Percentiles rank a stretch among this genome's conserved stretches.
Conservation (phyloP, 2,329 filamentous ascomycete genomes). For the Tothia fuscella region DNA sequence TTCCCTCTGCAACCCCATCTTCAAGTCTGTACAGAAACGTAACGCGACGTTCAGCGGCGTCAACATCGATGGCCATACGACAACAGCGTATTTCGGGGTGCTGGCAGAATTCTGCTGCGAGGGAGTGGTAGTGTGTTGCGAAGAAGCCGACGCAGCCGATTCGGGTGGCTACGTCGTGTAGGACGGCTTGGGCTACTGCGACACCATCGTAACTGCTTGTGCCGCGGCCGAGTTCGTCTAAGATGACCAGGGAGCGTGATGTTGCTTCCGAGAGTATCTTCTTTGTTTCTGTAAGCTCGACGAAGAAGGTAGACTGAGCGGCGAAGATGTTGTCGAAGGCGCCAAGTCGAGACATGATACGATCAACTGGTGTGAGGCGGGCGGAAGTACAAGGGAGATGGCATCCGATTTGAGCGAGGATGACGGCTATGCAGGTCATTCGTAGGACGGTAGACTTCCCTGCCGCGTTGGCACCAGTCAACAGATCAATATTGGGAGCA, state of each 20-base stretch:
- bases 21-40: conserved; percentile 95
- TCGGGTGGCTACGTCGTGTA: conserved; percentile 91
- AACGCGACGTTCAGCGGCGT: conserved; percentile 71
- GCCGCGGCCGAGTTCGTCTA: conserved; percentile 90
- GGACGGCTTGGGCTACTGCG: conserved; percentile 86
- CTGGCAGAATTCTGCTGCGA: conserved; percentile 78
- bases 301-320: conserved; percentile 95
- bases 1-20: conserved; percentile 85
- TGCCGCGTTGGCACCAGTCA: conserved; percentile 93
- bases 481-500: conserved; percentile 69
- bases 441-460: conserved; percentile 93
- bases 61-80: conserved; percentile 91
- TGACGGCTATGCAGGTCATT: conserved; percentile 93
- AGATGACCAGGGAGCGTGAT: conserved; percentile 84
- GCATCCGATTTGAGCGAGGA: conserved; percentile 94
- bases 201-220: conserved; percentile 95
- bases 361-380: conserved; percentile 77
- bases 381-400: conserved; percentile 77
- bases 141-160: conserved; percentile 94
- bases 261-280: conserved; percentile 95
- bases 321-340: conserved; percentile 99
- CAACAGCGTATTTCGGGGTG: conserved; percentile 81
- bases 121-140: conserved; percentile 91
- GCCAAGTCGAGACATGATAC: conserved; percentile 96
- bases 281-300: conserved; percentile 93